Percentiles rank a stretch among this genome's conserved stretches.
Conservation (phyloP, 2,329 filamentous ascomycete species). For the Colletotrichum caudatum region DNA sequence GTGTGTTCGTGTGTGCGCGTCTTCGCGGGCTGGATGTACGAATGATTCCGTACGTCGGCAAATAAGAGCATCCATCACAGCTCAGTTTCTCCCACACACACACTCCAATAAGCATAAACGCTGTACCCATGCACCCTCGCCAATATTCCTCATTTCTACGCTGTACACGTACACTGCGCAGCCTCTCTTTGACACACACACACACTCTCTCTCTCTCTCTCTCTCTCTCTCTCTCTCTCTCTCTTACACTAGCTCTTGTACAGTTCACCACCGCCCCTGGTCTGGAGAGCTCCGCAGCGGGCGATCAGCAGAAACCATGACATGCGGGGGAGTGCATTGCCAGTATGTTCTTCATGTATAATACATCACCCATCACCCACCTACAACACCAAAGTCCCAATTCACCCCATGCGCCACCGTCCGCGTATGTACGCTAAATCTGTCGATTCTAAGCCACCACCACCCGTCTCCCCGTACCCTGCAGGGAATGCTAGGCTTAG, state of each 20-base stretch:
- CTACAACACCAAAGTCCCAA: background rate
- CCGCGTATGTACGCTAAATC: conserved; percentile 22
- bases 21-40: background rate
- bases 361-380: background rate
- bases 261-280: background rate
- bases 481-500: conserved; percentile 11
- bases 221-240: background rate
- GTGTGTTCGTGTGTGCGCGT: no score
- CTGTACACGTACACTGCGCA: conserved; percentile 16
- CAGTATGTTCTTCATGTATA: background rate
- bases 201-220: background rate
- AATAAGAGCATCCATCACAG: conserved; percentile 4
- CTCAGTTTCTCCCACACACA: conserved; percentile 6
- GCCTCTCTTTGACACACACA: background rate
- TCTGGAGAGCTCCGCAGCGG: background rate
- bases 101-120: conserved; percentile 31
- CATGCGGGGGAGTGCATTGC: background rate
- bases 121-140: background rate
- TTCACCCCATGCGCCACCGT: conserved; percentile 6
- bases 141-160: background rate
- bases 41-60: background rate
- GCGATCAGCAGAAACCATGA: background rate
- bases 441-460: conserved; percentile 38
- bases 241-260: background rate
- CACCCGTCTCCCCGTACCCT: conserved; percentile 19